Evolutionary conservation across 1,284 basidiomycete genomes (phyloP).

Genomic region (Boletus subluridellus): DNA sequence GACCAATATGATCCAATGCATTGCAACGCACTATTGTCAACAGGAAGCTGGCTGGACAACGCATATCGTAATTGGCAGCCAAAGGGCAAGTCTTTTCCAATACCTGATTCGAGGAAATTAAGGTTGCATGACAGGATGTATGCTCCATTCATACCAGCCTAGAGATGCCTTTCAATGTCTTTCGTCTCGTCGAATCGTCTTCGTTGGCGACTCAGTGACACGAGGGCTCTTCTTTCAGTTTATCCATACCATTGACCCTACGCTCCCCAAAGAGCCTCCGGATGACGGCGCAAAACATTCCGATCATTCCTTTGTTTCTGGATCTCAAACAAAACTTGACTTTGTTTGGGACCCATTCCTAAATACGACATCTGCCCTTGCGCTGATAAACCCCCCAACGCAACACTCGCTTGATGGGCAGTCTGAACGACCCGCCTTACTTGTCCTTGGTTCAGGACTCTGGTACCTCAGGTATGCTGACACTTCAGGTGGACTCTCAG

Average conservation of each 20-base stretch:
- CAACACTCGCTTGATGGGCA: conserved; percentile 3
- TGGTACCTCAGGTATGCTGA: conserved; percentile 80
- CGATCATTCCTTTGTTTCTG: conserved; percentile 51
- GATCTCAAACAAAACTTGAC: conserved; percentile 50
- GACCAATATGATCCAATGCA: conserved; percentile 70
- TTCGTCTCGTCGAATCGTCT: conserved; percentile 55
- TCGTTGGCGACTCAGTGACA: conserved; percentile 84
- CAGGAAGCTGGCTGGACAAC: conserved; percentile 77
- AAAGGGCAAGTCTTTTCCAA: conserved; percentile 51
- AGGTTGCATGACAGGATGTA: conserved; percentile 55
- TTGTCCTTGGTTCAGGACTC: conserved; percentile 80
- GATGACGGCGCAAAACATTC: conserved; percentile 65
- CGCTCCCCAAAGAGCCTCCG: conserved; percentile 51
- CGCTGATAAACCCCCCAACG: conserved; percentile 35
- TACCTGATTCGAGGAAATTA: conserved; percentile 2
- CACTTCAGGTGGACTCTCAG: conserved; percentile 65
- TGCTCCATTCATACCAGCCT: conserved; percentile 62
- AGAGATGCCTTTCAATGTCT: conserved; percentile 56
- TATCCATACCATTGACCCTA: conserved; percentile 55
- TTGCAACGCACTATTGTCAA: conserved; percentile 66
- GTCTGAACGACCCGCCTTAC: conserved; percentile 49
- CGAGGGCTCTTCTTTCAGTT: conserved; percentile 77
- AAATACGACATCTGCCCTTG: conserved; percentile 56
- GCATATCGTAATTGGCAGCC: conserved; percentile 77
- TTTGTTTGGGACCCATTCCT: conserved; percentile 83